A percentile compares a stretch with the other conserved stretches of the same genome.
phyloP scores from a whole-genome alignment of 371 early-diverging fungal species.

The Circinella minor region DNA sequence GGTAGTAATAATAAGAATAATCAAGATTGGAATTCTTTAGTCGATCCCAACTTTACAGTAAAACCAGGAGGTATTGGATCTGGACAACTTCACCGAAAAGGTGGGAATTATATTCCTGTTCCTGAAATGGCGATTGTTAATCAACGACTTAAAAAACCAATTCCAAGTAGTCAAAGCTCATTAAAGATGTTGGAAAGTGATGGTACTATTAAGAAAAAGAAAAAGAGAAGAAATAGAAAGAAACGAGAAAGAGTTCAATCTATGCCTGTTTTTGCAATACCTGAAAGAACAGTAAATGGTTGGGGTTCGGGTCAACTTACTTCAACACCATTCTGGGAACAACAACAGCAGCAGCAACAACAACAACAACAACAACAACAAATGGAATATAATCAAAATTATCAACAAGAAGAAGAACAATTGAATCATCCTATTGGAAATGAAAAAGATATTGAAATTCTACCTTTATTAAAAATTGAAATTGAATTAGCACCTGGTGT shows the following conservation, averaged over 20 bases:
- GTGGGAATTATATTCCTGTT: constrained; percentile 28
- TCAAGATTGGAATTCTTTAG: constrained; percentile 22
- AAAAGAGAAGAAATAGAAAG: constrained; percentile 19
- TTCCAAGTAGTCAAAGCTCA: neutral
- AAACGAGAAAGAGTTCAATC: neutral
- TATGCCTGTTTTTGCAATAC: neutral
- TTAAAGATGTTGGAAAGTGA: constrained; percentile 8
- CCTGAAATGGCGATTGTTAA: constrained; percentile 22
- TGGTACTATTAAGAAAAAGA: constrained; percentile 23
- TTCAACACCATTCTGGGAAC: neutral
- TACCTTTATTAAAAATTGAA: neutral
- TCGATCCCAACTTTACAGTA: constrained; percentile 27
- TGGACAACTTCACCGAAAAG: constrained; percentile 29
- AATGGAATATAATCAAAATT: too few species aligned
- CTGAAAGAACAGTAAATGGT: neutral
- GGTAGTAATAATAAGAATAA: neutral
- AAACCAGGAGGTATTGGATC: constrained; percentile 25
- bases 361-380: too few species aligned
- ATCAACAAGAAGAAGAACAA: too few species aligned
- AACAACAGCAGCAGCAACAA: neutral
- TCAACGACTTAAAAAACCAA: constrained; percentile 26
- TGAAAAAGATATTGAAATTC: neutral
- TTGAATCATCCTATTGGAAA: neutral
- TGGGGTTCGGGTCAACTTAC: neutral
- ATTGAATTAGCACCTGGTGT: neutral